Conservation (phyloP, 495 filamentous ascomycete species). For the Evernia prunastri region DNA sequence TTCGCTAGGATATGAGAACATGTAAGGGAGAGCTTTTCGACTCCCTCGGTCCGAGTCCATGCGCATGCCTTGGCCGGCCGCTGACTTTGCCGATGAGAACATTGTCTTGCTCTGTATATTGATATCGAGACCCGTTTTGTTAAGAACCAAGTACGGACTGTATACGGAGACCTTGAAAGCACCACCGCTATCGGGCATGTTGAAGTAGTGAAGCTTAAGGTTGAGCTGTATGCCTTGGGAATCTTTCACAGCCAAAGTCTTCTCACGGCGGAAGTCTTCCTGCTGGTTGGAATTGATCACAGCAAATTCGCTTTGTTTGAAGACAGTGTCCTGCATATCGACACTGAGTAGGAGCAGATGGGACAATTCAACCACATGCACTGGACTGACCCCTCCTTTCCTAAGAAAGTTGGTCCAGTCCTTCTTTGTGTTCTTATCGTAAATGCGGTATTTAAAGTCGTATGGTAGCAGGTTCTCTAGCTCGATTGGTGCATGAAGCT, state of each 20-base stretch:
- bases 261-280: slow-evolving; percentile 84
- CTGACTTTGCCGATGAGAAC: slow-evolving; percentile 70
- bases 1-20: slow-evolving; percentile 87
- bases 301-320: slow-evolving; percentile 90
- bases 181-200: slow-evolving; percentile 84
- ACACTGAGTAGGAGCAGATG: slow-evolving; percentile 87
- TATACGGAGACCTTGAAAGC: slow-evolving; percentile 93
- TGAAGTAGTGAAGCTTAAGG: slow-evolving; percentile 87
- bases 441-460: slow-evolving; percentile 98
- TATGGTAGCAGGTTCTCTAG: slow-evolving; percentile 91
- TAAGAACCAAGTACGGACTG: slow-evolving; percentile 87
- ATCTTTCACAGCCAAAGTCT: slow-evolving; percentile 74
- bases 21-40: slow-evolving; percentile 75
- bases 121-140: slow-evolving; percentile 87
- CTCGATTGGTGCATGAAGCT: slow-evolving; percentile 84
- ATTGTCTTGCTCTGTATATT: slow-evolving; percentile 85
- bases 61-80: slow-evolving; percentile 66
- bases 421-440: slow-evolving; percentile 94
- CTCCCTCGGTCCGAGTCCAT: slow-evolving; percentile 44
- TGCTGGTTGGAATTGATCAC: slow-evolving; percentile 86
- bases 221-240: slow-evolving; percentile 68
- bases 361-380: slow-evolving; percentile 92
- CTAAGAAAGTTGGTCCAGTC: slow-evolving; percentile 98
- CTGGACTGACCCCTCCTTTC: slow-evolving; percentile 91
- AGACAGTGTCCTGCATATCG: slow-evolving; percentile 92